Conservation (phyloP, 148 eudicot species). For the Rhododendron mucronatum region DNA sequence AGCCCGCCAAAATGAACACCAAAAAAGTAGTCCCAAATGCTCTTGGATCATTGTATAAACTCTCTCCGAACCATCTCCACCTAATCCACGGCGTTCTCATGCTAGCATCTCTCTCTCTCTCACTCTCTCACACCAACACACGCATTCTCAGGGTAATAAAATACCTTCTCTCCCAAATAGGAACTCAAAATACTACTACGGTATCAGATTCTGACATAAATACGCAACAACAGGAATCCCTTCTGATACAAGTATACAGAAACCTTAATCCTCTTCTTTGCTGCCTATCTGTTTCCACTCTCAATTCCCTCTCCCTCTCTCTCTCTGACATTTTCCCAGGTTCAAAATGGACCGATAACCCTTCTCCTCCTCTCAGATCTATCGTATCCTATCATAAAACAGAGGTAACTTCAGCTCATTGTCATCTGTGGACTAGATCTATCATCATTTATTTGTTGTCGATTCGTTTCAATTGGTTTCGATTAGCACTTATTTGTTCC, state of each 20-base stretch:
- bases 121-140: neutral
- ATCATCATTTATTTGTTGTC: neutral
- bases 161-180: neutral
- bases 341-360: neutral
- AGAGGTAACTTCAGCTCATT: slow-evolving; percentile 10
- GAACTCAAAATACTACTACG: too few species aligned
- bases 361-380: neutral
- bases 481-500: neutral
- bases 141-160: neutral
- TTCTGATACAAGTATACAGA: neutral
- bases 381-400: neutral
- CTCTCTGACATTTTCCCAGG: neutral
- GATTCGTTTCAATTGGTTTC: neutral
- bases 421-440: neutral
- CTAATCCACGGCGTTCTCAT: neutral
- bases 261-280: neutral
- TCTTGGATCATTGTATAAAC: too few species aligned
- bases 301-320: neutral
- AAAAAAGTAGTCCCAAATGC: too few species aligned
- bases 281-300: neutral
- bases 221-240: neutral
- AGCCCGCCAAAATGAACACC: too few species aligned
- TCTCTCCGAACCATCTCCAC: neutral
- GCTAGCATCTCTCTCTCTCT: neutral
- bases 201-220: neutral